These are phyloP conservation scores for Quercus aquifolioides DNA, from an alignment of 306 rosid genomes.

Conservation along the genomic window DNA sequence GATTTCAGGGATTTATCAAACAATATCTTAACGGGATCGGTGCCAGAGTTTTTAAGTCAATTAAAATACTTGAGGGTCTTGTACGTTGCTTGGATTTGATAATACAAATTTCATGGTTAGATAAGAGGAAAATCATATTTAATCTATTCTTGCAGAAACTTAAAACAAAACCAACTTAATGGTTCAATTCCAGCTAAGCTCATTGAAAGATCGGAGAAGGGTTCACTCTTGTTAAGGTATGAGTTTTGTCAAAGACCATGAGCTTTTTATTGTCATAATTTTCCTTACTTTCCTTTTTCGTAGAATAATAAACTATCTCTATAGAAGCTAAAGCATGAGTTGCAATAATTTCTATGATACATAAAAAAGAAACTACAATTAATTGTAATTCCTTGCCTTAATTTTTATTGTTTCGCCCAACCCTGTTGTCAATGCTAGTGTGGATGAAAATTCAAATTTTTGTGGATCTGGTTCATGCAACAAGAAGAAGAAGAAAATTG, in stretches of 20 bases:
- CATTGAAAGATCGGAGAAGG: conserved; percentile 28
- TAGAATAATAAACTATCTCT: too few relatives aligned
- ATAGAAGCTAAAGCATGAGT: too few relatives aligned
- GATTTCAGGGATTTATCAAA: conserved; percentile 57
- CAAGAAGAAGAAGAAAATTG: conserved; percentile 8
- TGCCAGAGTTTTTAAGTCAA: conserved; percentile 38
- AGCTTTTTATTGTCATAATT: too few relatives aligned
- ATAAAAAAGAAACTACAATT: too few relatives aligned
- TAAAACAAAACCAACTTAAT: conserved; percentile 36
- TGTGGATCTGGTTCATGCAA: conserved; percentile 26
- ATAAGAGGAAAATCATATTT: conserved; percentile 1
- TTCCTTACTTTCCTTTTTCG: too few relatives aligned
- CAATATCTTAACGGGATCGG: conserved; percentile 37
- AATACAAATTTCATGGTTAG: background rate
- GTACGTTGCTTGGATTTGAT: conserved; percentile 28
- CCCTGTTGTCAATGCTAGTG: conserved; percentile 15
- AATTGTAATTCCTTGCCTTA: too few relatives aligned
- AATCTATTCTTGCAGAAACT: conserved; percentile 39
- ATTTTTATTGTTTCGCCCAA: too few relatives aligned
- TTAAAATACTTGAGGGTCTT: conserved; percentile 26
- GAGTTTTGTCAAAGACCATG: background rate
- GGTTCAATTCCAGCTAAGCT: conserved; percentile 44
- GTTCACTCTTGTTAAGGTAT: conserved; percentile 46
- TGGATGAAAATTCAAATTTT: conserved; percentile 37
- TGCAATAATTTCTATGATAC: too few relatives aligned